Conservation (phyloP, 352 stramenopile genomes). For the Phytopythium sindhum region DNA sequence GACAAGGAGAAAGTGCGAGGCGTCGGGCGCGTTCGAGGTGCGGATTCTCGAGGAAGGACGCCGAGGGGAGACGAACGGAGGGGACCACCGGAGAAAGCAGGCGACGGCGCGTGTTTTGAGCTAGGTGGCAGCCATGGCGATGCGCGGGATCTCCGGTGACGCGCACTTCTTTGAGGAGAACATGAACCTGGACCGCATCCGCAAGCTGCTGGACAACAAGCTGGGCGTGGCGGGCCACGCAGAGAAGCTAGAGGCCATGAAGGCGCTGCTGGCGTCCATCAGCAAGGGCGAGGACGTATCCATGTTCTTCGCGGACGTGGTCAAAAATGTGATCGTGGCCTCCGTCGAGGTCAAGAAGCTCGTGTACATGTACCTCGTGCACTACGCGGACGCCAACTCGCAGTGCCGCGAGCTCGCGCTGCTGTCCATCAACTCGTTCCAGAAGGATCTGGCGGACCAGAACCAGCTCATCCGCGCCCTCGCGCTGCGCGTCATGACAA, state of each 20-base stretch:
- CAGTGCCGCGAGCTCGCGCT: conserved; percentile 96
- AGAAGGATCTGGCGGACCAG: conserved; percentile 94
- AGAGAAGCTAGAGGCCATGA: conserved; percentile 97
- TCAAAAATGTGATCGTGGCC: conserved; percentile 93
- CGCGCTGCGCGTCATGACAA: conserved; percentile 96
- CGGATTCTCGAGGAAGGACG: neutral
- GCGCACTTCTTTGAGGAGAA: conserved; percentile 97
- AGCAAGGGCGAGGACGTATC: conserved; percentile 96
- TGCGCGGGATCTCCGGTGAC: conserved; percentile 87
- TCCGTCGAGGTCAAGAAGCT: conserved; percentile 99
- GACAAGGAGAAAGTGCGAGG: too few relatives aligned
- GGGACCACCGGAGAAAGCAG: neutral
- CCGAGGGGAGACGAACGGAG: neutral
- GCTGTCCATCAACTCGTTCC: conserved; percentile 98
- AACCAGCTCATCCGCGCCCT: conserved; percentile 94
- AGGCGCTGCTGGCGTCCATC: conserved; percentile 97
- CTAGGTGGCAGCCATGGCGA: conserved; percentile 21
- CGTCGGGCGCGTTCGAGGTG: neutral
- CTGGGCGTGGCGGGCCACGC: conserved; percentile 75
- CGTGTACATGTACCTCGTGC: conserved; percentile 99
- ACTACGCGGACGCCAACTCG: conserved; percentile 95
- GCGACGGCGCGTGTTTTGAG: neutral
- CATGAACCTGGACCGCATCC: conserved; percentile 89
- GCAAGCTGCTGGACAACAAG: conserved; percentile 88
- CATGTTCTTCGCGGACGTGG: conserved; percentile 97